Base-by-base conservation (phyloP, 768 basidiomycete species). In the Trametes elegans region DNA sequence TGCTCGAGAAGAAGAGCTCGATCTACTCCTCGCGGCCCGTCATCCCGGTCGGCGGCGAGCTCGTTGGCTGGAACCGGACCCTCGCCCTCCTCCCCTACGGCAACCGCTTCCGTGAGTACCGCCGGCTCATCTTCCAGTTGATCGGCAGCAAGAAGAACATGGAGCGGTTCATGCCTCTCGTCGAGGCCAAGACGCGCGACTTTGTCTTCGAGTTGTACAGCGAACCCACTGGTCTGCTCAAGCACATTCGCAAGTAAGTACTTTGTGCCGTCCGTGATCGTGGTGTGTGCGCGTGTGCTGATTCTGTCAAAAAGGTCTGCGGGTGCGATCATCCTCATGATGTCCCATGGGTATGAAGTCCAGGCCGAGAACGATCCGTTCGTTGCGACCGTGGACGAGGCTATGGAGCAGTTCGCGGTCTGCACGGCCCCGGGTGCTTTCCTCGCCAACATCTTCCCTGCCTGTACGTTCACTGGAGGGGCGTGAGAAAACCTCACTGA, bases 361-460 rank as follows among this genome's bases (percentile, higher is more conserved):
- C 19, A 58, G 35, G 60, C 53, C 5, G 63, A 58, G 29, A 68
- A 74, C 5, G 76, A 80, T 51, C 68, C 68, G 3, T 70, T 73
- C 45, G 61, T 80, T 18, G 36, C 62, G 3, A 58, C 73, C 3
- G 72, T 70, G 5, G 69, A 76, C 29, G 57, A 64, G 13, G 66
- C 69, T 14, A 57, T 67, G 18, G 42, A 64, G 11, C 53, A 63
- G 55, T 68, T 49, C 41, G 70, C 50, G 28, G 53, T 52, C 19
- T 62, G 57, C 29, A 68, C 56, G 60, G 62, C 35, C 21, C 70
- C 60, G 51, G 73, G 63, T 47, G 70, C 63, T 0, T 68, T 64
- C 51, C 49, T 69, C 1, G 68, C 69, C 2, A 70, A 72, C 53
- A 50, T 66, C 40, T 50, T 71, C 42, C 71, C 71, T 14, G n/a